Evolutionary conservation across 1,284 basidiomycete genomes (phyloP).

Genomic region (Lignosus rhinocerotis): DNA sequence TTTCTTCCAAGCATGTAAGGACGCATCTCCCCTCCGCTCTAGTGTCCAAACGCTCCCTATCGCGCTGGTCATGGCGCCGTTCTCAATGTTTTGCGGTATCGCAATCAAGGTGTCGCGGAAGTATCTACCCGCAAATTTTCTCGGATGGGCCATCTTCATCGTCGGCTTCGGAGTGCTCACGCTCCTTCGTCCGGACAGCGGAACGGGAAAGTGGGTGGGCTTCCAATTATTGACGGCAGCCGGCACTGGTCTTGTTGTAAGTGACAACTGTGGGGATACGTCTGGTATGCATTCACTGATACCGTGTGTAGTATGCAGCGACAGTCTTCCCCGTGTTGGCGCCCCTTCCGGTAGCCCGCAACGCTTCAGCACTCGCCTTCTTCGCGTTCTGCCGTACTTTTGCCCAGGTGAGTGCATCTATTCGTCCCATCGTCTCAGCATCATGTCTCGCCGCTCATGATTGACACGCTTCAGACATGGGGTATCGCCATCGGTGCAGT

Average conservation of each 20-base stretch:
- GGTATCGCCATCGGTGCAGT: slow-evolving; percentile 40
- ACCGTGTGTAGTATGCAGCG: slow-evolving; percentile 21
- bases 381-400: slow-evolving; percentile 34
- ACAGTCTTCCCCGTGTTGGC: slow-evolving; percentile 38
- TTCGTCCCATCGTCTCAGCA: neutral
- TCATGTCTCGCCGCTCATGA: neutral
- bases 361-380: slow-evolving; percentile 34
- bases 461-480: slow-evolving; percentile 32
- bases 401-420: slow-evolving; percentile 19
- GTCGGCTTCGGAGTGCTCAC: slow-evolving; percentile 33
- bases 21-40: slow-evolving; percentile 27
- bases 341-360: slow-evolving; percentile 31
- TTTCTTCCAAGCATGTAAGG: slow-evolving; percentile 41
- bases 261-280: neutral
- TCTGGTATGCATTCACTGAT: neutral
- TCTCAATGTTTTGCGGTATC: slow-evolving; percentile 28
- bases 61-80: slow-evolving; percentile 26
- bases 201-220: slow-evolving; percentile 33
- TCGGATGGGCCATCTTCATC: slow-evolving; percentile 32
- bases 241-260: slow-evolving; percentile 30
- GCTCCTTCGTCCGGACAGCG: slow-evolving; percentile 28
- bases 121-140: slow-evolving; percentile 28
- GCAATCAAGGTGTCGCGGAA: slow-evolving; percentile 20
- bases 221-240: slow-evolving; percentile 32
- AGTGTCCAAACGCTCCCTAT: slow-evolving; percentile 30